Base-by-base conservation (phyloP, 2,329 filamentous ascomycete species). In the Ophiostoma sp. region DNA sequence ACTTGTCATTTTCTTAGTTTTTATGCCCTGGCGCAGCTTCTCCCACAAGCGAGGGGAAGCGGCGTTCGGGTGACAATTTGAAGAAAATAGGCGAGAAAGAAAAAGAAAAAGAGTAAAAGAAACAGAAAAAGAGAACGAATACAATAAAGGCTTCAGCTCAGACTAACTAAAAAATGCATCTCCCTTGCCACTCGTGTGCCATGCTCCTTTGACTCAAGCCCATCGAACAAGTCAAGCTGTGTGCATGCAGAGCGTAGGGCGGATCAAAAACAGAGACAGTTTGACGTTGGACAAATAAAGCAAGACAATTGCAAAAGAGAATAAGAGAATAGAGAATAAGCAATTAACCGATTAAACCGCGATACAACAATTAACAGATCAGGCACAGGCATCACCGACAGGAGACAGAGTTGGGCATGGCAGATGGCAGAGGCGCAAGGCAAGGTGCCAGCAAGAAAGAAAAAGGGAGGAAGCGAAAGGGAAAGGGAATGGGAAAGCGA, bases 281-380 rank as follows among this genome's bases (percentile, higher is more conserved):
- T 64, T 64, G 60, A 64, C 60, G 60, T 64, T 64, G 60, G 15
- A 64, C 60, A 27, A 41, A 60, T n/a, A 54, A 70, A 54, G 62
- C 2, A 57, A 57, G 27, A 57, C 4, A 48, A 20, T 20, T 20
- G 15, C 6, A 39, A 39, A 39, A 31, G 13, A 10, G 10, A 4
- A 13, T 41, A 15, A 41, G 15, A 41, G 39, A 15, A 41, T 41
- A 15, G 5, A 20, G 20, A 48, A 48, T 7, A 48, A 48, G 44
- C 44, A 48, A 48, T n/a, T 20, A n/a, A 48, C 20, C 44, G 44
- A 48, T 48, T 8, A 48, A 39, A 31, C 27, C 1, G 3, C 27
- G 27, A 31, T 31, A 31, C 1, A 31, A 7, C 44, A 48, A 48
- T n/a, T 48, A n/a, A 48, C 20, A 17, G 44, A 48, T 48, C 17